Base-by-base conservation (phyloP, 2,329 filamentous ascomycete species). In the Talaromyces rugulosus region DNA sequence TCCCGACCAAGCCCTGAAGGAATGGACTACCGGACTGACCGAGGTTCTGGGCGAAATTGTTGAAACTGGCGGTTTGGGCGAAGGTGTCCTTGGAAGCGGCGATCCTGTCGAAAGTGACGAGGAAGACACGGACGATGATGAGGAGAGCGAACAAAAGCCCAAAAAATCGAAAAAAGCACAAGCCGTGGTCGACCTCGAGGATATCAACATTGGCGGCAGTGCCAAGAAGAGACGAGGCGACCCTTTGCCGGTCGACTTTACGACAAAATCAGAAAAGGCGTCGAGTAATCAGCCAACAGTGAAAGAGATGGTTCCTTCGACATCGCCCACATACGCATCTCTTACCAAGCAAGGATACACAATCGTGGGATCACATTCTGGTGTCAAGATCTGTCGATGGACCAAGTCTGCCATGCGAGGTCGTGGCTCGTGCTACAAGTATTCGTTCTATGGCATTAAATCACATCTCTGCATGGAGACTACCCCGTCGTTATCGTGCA, bases 401-500 rank as follows among this genome's bases (percentile, higher is more conserved):
- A 98, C 95, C 9, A 99, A 99, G 78, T 97, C 93, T 1, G 94
- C 94, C 9, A 87, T 98, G 0, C 90, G 94, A 44, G 94, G 94
- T 12, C 89, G 94, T 47, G 95, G 94, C 4, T 96, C 91, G 28
- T 99, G 94, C 81, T 99, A 99, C 83, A 98, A 99, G 73, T 97
- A 87, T 77, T 96, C 91, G 0, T 96, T 99, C 76, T 99, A 99
- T 76, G 94, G 94, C 56, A 99, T 99, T 75, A 87, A 90, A 66
- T 97, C 93, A 0, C 95, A 99, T 72, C 89, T 96, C 64, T 99
- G 94, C 77, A 99, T 99, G 95, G 94, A 99, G 78, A 94, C 94
- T 1, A 98, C 94, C 0, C 94, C 94, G 0, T 96, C 93, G 0
- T 85, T 99, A 4, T 96, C 92, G 9, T 99, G 94, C 82, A 95